Evolutionary conservation across 306 rosid genomes (phyloP).

Genomic region (Carpinus viminea): DNA sequence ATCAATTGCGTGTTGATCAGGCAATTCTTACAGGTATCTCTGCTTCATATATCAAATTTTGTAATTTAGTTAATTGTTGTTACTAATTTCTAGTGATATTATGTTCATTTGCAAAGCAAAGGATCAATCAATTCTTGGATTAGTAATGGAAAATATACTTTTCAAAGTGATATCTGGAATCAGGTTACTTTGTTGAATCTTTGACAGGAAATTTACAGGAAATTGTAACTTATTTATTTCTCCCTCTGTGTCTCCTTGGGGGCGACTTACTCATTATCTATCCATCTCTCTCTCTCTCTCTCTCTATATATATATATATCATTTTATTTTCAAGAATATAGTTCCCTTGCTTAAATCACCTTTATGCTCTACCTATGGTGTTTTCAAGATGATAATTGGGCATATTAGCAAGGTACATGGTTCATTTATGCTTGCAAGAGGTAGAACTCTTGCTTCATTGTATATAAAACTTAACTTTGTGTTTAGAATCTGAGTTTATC

Average conservation of each 20-base stretch:
- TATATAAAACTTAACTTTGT: background rate
- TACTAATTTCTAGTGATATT: too few relatives aligned
- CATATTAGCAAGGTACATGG: too few relatives aligned
- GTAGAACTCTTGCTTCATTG: background rate
- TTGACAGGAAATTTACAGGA: background rate
- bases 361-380: too few relatives aligned
- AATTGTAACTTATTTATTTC: background rate
- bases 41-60: slow-evolving; percentile 7
- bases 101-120: background rate
- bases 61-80: background rate
- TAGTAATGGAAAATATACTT: background rate
- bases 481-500: background rate
- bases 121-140: background rate
- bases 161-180: background rate
- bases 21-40: slow-evolving; percentile 93
- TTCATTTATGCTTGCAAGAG: background rate
- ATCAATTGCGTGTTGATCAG: slow-evolving; percentile 92
- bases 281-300: too few relatives aligned
- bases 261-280: too few relatives aligned
- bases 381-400: too few relatives aligned
- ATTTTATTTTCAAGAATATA: too few relatives aligned
- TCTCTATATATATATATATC: too few relatives aligned
- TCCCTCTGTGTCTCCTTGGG: background rate
- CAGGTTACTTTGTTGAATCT: background rate
- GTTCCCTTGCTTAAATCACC: too few relatives aligned